Evolutionary conservation across 306 rosid species (phyloP).

Genomic region (Castanospermum australe): DNA sequence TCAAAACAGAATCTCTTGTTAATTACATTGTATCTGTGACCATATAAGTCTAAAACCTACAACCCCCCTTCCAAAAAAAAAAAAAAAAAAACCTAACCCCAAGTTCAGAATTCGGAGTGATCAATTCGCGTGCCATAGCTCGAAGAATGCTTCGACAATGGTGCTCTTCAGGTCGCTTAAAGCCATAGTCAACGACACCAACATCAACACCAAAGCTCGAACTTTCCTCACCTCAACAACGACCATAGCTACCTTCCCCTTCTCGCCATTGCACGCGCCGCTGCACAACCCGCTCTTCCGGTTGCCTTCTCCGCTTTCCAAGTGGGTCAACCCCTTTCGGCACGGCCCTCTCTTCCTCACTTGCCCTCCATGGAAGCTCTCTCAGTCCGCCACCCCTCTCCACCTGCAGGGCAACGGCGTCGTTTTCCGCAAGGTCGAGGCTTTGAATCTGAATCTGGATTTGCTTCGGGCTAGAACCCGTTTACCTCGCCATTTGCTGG

Average conservation of each 20-base stretch:
- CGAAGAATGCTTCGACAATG: conserved; percentile 45
- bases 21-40: too few species aligned
- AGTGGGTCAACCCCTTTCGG: conserved; percentile 41
- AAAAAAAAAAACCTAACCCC: not conserved
- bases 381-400: conserved; percentile 89
- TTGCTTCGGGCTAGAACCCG: conserved; percentile 44
- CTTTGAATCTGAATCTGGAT: conserved; percentile 46
- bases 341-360: conserved; percentile 81
- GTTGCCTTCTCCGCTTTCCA: conserved; percentile 47
- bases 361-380: conserved; percentile 87
- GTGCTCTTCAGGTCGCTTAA: conserved; percentile 54
- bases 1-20: too few species aligned
- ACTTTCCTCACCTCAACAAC: conserved; percentile 53
- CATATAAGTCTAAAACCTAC: not conserved
- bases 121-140: too few species aligned
- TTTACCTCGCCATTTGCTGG: conserved; percentile 48
- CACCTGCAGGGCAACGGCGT: conserved; percentile 51
- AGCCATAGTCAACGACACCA: conserved; percentile 31
- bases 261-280: conserved; percentile 31
- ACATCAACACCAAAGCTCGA: conserved; percentile 25
- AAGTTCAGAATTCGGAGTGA: too few species aligned
- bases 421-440: conserved; percentile 56
- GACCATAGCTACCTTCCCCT: conserved; percentile 17
- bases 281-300: conserved; percentile 33
- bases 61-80: not conserved